Base-by-base conservation (phyloP, 495 filamentous ascomycete species). In the Chaetomium fimeti region DNA sequence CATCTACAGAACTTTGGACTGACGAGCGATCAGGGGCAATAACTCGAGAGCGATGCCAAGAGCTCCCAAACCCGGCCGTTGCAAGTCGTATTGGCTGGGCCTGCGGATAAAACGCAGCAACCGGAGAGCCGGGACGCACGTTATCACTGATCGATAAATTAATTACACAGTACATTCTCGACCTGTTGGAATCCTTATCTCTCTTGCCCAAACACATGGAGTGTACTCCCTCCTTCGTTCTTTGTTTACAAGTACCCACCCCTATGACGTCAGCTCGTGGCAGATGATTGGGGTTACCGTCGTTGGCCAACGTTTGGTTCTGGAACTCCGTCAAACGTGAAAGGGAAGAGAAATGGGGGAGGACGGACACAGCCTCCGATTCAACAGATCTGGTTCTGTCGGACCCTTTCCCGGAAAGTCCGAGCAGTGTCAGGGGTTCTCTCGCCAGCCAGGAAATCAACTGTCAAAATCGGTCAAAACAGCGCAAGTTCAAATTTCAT, bases 71-170 rank as follows among this genome's bases (percentile, higher is more conserved):
- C 53, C 60, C 54, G 43, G 32, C 57, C 52, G 15, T 57, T 48
- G 61, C 66, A 38, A 53, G 47, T 20, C n/a, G 51, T 54, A 57
- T 55, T 63, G 66, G 63, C 63, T 59, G 62, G 65, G 40, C 60
- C 65, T 61, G 57, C 66, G 69, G 71, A n/a, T 70, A 72, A 72
- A 72, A 68, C 57, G 32, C 25, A 64, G 57, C 29, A 65, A 64
- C 64, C 67, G 71, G 67, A 68, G 66, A 68, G 62, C 69, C 67
- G 71, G 69, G 69, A 70, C 62, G 69, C 69, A 66, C 62, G 51
- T 42, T 52, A 55, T 42, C 47, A 58, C 51, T 66, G 62, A 64
- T 56, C 63, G 63, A 53, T 71, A 64, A 38, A 69, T 68, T 68
- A 38, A 69, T 68, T 68, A 40, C 59, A n/a, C n/a, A n/a, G 40